A percentile compares a stretch with the other conserved stretches of the same genome.
Conservation (phyloP, 306 rosid genomes). For the Cicer arietinum region DNA sequence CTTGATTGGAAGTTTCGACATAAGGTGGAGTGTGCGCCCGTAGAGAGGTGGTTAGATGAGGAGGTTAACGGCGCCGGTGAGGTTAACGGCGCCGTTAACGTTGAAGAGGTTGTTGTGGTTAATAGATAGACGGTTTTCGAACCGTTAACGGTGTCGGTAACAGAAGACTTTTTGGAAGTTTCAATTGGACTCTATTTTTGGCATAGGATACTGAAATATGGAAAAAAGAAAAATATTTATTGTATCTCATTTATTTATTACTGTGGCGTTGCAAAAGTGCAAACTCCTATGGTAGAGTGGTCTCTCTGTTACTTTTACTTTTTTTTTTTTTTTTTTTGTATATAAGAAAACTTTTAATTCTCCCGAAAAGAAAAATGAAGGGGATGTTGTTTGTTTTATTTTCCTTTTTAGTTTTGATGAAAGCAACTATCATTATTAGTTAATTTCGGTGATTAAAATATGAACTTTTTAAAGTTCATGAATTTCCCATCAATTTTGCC, state of each 20-base stretch:
- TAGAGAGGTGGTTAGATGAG: slow-evolving; percentile 72
- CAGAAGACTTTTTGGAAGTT: slow-evolving; percentile 28
- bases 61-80: slow-evolving; percentile 50
- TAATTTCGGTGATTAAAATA: slow-evolving; percentile 43
- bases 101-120: slow-evolving; percentile 31
- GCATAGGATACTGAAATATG: slow-evolving; percentile 25
- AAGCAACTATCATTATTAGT: slow-evolving; percentile 38
- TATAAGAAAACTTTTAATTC: background rate
- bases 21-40: slow-evolving; percentile 75
- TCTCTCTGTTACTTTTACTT: background rate
- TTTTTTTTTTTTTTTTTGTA: background rate
- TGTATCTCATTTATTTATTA: slow-evolving; percentile 35
- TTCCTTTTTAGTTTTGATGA: background rate
- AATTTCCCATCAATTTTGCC: background rate
- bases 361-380: slow-evolving; percentile 30
- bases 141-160: slow-evolving; percentile 40
- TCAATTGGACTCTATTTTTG: slow-evolving; percentile 31
- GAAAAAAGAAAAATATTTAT: slow-evolving; percentile 3
- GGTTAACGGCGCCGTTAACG: slow-evolving; percentile 49
- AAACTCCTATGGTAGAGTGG: slow-evolving; percentile 30
- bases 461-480: background rate
- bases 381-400: slow-evolving; percentile 4
- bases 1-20: slow-evolving; percentile 95
- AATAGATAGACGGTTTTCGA: slow-evolving; percentile 49
- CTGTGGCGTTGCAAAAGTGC: slow-evolving; percentile 24